Evolutionary conservation across 805 yeast species (phyloP).

Genomic region (Schizosaccharomyces pombe): DNA sequence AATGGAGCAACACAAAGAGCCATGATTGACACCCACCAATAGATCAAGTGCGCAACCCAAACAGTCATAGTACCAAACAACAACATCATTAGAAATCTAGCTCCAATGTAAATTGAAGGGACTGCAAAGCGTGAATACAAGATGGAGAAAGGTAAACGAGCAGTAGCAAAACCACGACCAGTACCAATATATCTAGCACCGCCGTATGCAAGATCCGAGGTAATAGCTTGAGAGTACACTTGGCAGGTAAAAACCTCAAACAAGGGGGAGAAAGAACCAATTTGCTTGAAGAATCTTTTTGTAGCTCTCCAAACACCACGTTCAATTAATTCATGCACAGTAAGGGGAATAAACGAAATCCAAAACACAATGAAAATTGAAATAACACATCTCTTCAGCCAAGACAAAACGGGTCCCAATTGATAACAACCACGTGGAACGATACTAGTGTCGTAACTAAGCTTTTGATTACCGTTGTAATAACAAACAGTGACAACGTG

Average conservation of each 20-base stretch:
- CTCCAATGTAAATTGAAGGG: constrained; percentile 57
- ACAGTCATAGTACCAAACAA: constrained; percentile 55
- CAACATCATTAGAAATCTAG: constrained; percentile 41
- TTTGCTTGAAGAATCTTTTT: constrained; percentile 47
- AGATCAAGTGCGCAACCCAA: constrained; percentile 85
- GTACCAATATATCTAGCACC: constrained; percentile 83
- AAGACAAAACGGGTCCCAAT: constrained; percentile 59
- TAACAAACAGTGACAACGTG: constrained; percentile 49
- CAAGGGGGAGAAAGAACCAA: constrained; percentile 62
- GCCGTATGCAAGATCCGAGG: constrained; percentile 60
- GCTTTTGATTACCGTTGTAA: constrained; percentile 41
- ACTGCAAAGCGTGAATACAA: constrained; percentile 57
- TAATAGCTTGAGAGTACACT: constrained; percentile 58
- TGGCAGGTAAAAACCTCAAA: constrained; percentile 93
- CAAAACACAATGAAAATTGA: constrained; percentile 84
- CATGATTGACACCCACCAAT: constrained; percentile 91
- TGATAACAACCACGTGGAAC: constrained; percentile 69
- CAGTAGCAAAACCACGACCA: constrained; percentile 82
- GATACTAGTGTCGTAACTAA: constrained; percentile 37
- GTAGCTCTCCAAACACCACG: constrained; percentile 60
- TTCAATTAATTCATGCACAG: constrained; percentile 71
- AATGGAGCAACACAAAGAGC: constrained; percentile 83
- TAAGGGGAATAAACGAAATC: constrained; percentile 68
- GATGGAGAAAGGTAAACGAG: constrained; percentile 46
- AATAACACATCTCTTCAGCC: constrained; percentile 73